Base-by-base conservation (phyloP, 345 rosid genomes). In the Cardamine resedifolia region DNA sequence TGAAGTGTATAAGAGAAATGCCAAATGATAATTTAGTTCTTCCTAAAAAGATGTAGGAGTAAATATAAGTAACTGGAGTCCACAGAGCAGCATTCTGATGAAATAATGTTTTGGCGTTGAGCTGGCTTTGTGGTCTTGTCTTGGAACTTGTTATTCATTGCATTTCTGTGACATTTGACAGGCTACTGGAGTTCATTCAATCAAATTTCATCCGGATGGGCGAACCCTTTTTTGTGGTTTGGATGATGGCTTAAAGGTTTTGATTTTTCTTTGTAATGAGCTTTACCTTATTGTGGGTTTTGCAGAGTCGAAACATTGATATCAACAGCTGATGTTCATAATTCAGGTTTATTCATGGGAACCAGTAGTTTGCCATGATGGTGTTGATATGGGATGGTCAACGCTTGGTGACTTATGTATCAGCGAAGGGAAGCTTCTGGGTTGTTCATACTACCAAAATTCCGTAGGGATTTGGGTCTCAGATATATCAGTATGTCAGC, bases 321-420 rank as follows among this genome's bases (percentile, higher is more conserved):
- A 58, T 38, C 21, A 43, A 51, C 31, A 41, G 6, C 33, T 58
- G n/a, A 21, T 71, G 33, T 59, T 81, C 57, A 59, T 57, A 64
- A 62, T 82, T 81, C 71, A 96, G 99, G 97, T 92, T 77, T 92
- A 85, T 82, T 92, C 99, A 48, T 96, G 98, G 99, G 99, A 96
- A 80, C 99, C 99, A 68, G n/a, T 92, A 70, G 73, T 90, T 76
- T 82, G 92, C 70, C 92, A 87, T 81, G 99, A 92, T 79, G 49
- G 90, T 58, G 81, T 88, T 79, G 92, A 87, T 76, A 87, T 92
- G 80, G 95, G 98, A 65, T 96, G 99, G 97, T 92, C 95, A 58
- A 82, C 88, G 9, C 96, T 96, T 62, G 87, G 91, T 75, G 97
- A 96, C 80, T 80, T 90, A 61, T 90, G 95, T 82, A 87, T 90